Percentiles rank a stretch among this genome's conserved stretches.
Evolutionary conservation across 305 asterid genomes (phyloP).

Genomic region (Fraxinus angustifolia): DNA sequence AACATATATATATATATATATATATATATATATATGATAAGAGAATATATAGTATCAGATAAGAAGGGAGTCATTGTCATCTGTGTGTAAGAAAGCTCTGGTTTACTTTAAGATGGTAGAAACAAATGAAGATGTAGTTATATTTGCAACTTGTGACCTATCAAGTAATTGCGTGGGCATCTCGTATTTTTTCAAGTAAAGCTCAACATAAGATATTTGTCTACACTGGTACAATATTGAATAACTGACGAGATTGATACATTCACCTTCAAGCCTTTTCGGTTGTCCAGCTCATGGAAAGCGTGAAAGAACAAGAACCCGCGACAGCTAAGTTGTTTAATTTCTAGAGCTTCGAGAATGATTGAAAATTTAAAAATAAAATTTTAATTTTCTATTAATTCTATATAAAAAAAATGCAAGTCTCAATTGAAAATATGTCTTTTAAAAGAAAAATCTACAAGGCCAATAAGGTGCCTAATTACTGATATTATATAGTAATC

Average conservation of each 20-base stretch:
- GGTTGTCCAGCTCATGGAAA: not conserved
- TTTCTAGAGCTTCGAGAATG: not conserved
- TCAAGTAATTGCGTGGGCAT: not conserved
- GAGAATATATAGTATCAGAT: constrained; percentile 26
- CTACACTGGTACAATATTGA: not conserved
- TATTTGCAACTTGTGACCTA: not conserved
- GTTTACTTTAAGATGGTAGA: not conserved
- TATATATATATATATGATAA: not conserved
- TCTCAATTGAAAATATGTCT: not conserved
- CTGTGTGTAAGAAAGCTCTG: not conserved
- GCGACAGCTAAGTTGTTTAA: not conserved
- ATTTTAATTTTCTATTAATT: not conserved
- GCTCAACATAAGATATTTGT: not conserved
- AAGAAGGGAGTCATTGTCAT: constrained; percentile 35
- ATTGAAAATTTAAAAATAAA: not conserved
- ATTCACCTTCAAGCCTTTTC: not conserved
- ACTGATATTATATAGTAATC: not conserved
- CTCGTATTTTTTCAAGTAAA: not conserved
- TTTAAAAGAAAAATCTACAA: not conserved
- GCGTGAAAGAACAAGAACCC: not conserved
- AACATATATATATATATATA: not conserved
- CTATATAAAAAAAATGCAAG: not conserved
- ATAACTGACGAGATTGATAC: not conserved
- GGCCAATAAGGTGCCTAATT: not conserved
- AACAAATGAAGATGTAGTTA: not conserved